phyloP scores from a whole-genome alignment of 257 asterid species.

The Scutellaria barbata region DNA sequence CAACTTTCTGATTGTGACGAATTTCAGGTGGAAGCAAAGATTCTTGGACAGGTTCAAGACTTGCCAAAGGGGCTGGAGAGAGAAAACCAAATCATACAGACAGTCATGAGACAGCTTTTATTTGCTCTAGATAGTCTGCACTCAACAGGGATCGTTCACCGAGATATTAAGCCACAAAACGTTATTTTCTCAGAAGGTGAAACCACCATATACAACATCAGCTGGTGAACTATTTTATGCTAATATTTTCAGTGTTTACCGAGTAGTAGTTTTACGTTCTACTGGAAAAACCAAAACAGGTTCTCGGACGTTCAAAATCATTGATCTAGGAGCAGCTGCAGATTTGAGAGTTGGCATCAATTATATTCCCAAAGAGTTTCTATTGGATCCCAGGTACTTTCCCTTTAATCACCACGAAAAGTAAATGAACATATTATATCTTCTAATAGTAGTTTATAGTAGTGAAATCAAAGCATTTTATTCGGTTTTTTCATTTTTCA shows the following conservation, averaged over 20 bases:
- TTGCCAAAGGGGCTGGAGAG: conserved; percentile 86
- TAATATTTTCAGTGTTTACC: not conserved
- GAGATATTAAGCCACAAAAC: conserved; percentile 97
- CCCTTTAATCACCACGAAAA: not conserved
- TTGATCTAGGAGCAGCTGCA: conserved; percentile 97
- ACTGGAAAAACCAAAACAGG: conserved; percentile 49
- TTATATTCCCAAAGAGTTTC: conserved; percentile 92
- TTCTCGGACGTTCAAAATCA: conserved; percentile 87
- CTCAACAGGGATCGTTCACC: conserved; percentile 94
- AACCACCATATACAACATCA: not conserved
- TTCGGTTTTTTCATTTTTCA: not conserved
- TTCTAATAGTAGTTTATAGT: not conserved
- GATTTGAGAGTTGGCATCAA: conserved; percentile 98
- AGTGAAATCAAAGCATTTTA: not conserved
- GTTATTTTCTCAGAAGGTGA: conserved; percentile 93
- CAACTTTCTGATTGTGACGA: conserved; percentile 21
- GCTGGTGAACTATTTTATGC: not conserved
- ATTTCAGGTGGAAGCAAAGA: conserved; percentile 81
- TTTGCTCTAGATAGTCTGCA: conserved; percentile 93
- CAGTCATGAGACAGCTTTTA: conserved; percentile 80
- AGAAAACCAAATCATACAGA: conserved; percentile 89
- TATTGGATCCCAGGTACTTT: conserved; percentile 87
- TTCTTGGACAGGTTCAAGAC: conserved; percentile 68
- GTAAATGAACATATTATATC: too few species aligned
- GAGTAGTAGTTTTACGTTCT: conserved; percentile 13